Evolutionary conservation across 2,329 filamentous ascomycete species (phyloP).

Genomic region (Trichoderma gracile): DNA sequence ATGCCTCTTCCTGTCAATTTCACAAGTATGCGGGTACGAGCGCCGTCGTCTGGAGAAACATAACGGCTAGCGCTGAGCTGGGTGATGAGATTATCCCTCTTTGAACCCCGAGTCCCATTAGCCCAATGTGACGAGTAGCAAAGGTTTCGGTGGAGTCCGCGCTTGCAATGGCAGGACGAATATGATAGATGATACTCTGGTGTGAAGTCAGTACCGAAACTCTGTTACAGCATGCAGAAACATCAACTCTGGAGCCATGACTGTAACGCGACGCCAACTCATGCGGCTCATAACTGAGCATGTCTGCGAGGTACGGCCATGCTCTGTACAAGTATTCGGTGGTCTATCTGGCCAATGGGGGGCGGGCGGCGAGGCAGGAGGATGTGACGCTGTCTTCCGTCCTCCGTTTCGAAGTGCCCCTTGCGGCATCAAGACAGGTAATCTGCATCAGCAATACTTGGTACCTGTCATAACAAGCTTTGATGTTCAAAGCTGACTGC

Average conservation of each 20-base stretch:
- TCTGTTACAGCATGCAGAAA: neutral
- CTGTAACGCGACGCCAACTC: neutral
- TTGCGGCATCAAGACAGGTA: neutral
- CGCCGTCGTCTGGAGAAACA: neutral
- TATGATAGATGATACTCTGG: conserved; percentile 6
- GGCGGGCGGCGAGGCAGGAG: neutral
- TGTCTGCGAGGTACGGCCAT: neutral
- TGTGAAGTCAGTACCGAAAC: neutral
- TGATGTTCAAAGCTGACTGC: conserved; percentile 1
- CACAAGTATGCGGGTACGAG: neutral
- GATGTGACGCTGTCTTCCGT: conserved; percentile 6
- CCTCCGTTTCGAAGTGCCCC: neutral
- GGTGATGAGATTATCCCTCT: conserved; percentile 14
- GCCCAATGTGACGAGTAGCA: conserved; percentile 19
- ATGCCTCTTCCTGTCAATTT: neutral
- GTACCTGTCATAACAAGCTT: neutral
- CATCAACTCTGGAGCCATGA: neutral
- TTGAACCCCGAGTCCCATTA: conserved; percentile 5
- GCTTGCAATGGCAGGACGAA: conserved; percentile 9
- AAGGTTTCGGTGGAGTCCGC: neutral
- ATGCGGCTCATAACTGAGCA: neutral
- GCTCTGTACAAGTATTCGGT: neutral
- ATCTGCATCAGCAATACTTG: neutral
- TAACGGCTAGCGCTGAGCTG: conserved; percentile 8
- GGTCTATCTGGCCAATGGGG: neutral